These are phyloP conservation scores for Aspergillus pseudoterreus DNA, from an alignment of 2,329 filamentous ascomycete genomes.

Conservation along the genomic window DNA sequence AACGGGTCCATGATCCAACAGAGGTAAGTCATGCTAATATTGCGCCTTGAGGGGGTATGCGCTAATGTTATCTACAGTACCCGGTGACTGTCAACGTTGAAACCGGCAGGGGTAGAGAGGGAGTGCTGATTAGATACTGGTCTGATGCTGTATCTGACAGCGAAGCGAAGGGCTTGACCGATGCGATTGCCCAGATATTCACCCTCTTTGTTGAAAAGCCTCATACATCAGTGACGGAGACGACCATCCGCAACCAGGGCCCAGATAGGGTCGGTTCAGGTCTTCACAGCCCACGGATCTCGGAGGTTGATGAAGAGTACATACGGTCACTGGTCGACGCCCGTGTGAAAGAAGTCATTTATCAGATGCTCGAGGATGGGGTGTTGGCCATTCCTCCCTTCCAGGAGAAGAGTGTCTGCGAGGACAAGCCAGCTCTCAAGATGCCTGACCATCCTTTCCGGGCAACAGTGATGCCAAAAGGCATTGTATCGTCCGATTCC, in stretches of 20 bases:
- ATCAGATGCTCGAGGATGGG: slow-evolving; percentile 29
- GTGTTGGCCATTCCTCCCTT: slow-evolving; percentile 21
- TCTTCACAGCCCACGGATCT: background rate
- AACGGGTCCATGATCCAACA: slow-evolving; percentile 35
- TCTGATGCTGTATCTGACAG: slow-evolving; percentile 34
- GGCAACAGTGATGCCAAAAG: background rate
- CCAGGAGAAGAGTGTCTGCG: slow-evolving; percentile 4
- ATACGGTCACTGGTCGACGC: slow-evolving; percentile 32
- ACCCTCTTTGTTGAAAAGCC: slow-evolving; percentile 30
- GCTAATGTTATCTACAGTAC: slow-evolving; percentile 26
- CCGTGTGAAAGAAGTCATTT: slow-evolving; percentile 32
- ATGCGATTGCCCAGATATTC: slow-evolving; percentile 30
- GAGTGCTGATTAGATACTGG: slow-evolving; percentile 39
- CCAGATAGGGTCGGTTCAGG: background rate
- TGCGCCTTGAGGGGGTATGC: background rate
- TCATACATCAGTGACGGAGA: slow-evolving; percentile 17
- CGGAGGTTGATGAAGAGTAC: slow-evolving; percentile 17
- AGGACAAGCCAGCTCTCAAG: background rate
- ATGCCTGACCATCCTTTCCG: slow-evolving; percentile 11
- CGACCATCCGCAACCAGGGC: slow-evolving; percentile 13
- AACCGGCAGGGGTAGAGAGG: slow-evolving; percentile 32
- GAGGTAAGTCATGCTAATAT: slow-evolving; percentile 25
- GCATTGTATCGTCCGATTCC: slow-evolving; percentile 16
- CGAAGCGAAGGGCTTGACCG: slow-evolving; percentile 28
- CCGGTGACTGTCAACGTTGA: slow-evolving; percentile 38